These are phyloP conservation scores for Penicillium sp. DNA, from an alignment of 2,329 filamentous ascomycete genomes.

Conservation along the genomic window DNA sequence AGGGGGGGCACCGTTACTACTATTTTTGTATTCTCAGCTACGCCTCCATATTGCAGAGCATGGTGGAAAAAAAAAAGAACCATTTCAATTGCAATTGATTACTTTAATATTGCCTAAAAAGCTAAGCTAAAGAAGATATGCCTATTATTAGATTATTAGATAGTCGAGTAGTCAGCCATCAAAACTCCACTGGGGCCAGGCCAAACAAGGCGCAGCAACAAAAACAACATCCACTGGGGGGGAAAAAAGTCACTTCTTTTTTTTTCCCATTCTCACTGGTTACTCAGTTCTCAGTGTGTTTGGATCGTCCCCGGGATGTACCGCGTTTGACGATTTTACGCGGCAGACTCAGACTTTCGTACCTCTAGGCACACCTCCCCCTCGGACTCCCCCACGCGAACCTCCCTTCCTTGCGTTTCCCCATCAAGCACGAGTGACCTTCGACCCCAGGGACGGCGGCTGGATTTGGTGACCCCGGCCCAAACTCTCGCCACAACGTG, in stretches of 20 bases:
- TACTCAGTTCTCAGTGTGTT: slow-evolving; percentile 7
- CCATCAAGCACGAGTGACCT: not conserved
- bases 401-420: not conserved
- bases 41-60: not conserved
- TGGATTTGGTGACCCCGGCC: not conserved
- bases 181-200: slow-evolving; percentile 21
- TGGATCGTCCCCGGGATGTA: slow-evolving; percentile 8
- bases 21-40: not conserved
- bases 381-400: not conserved
- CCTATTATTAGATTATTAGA: slow-evolving; percentile 15
- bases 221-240: slow-evolving; percentile 1
- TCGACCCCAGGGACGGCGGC: slow-evolving; percentile 5
- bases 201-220: slow-evolving; percentile 28
- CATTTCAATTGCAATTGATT: not conserved
- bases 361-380: slow-evolving; percentile 5
- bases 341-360: slow-evolving; percentile 1
- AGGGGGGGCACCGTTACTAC: no score
- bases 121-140: not conserved
- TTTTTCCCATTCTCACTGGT: slow-evolving; percentile 7
- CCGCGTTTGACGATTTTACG: slow-evolving; percentile 4
- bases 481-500: slow-evolving; percentile 34
- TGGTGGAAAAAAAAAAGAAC: not conserved
- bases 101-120: not conserved
- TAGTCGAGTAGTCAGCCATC: slow-evolving; percentile 15
- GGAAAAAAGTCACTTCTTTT: slow-evolving; percentile 9